Conservation (phyloP, 225 moss, liverwort and hornwort species). For the Antitrichia curtipendula region DNA sequence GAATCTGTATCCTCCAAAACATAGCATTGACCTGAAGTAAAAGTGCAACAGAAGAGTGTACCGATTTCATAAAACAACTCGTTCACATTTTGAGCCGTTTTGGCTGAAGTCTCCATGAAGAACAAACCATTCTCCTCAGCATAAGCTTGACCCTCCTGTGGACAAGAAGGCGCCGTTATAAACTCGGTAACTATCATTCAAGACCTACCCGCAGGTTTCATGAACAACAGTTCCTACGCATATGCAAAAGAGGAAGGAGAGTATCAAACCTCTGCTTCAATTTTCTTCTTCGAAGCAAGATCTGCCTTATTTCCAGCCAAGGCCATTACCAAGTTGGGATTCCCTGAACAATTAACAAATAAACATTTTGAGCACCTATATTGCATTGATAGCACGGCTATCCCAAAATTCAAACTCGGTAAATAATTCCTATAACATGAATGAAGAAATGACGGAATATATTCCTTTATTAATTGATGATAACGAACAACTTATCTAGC, state of each 20-base stretch:
- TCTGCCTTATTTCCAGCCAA: conserved; percentile 95
- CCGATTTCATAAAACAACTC: conserved; percentile 97
- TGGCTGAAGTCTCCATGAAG: conserved; percentile 98
- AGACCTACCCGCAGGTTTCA: not conserved
- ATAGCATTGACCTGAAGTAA: not conserved
- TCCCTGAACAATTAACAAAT: conserved; percentile 30
- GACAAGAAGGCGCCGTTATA: not conserved
- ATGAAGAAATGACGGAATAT: not conserved
- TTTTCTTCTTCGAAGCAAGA: conserved; percentile 63
- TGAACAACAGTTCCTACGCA: not conserved
- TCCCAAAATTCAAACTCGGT: not conserved
- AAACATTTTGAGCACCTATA: not conserved
- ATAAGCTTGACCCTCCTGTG: conserved; percentile 88
- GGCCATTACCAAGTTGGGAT: conserved; percentile 85
- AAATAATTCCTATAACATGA: not conserved
- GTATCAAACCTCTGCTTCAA: conserved; percentile 61
- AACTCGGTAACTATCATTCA: not conserved
- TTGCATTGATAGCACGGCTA: not conserved
- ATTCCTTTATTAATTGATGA: not conserved
- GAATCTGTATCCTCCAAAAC: not conserved
- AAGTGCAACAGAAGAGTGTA: not conserved
- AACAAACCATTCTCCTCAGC: conserved; percentile 94
- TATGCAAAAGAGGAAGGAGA: not conserved
- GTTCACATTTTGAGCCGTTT: conserved; percentile 92
- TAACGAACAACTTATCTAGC: not conserved